Evolutionary conservation across 2,329 filamentous ascomycete genomes (phyloP), one percentile per base, ranked within the genome.

Genomic region (Monosporascus ibericus): DNA sequence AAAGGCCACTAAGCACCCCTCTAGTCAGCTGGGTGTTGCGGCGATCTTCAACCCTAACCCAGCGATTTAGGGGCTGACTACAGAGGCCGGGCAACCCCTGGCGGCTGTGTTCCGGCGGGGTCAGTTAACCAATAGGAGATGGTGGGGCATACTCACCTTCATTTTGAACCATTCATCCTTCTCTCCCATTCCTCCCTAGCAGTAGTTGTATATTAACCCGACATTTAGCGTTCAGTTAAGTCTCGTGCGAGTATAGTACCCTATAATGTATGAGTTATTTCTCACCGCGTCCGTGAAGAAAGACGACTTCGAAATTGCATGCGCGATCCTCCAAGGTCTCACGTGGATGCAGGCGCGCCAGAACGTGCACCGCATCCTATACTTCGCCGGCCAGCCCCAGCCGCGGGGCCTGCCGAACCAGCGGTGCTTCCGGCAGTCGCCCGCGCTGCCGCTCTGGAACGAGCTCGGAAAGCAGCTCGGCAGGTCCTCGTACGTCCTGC

Each of bases 261-360:
- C 30, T 34, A 46, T 17, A 24, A 84, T 83, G 80, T 77, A 82
- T 61, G 81, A 85, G 65, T 68, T 85, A 18, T 84, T 83, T 59
- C 72, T 85, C 52, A 79, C 80, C 4, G 75, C 78, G 9, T 64
- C 75, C 46, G 73, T 86, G 50, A 70, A 72, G 18, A 74, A 78
- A 51, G 70, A 67, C 42, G 78, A 82, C 58, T 70, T 80, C 37
- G 66, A 70, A 48, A 72, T 69, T 52, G 76, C 76, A 20, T 74
- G 77, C 50, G 73, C 76, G 1, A 71, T 86, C 9, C 67, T 86
- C 6, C 73, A 79, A 52, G 82, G 82, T 18, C 72, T 82, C 55
- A 80, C 78, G 54, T 80, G 75, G 60, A 83, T 81, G 76, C 69
- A 71, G 2, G 75, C 80, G 1, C 77, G 75, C 59, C 72, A 75